phyloP scores from a whole-genome alignment of 441 rosid genomes.

The Raphanus hybrid region DNA sequence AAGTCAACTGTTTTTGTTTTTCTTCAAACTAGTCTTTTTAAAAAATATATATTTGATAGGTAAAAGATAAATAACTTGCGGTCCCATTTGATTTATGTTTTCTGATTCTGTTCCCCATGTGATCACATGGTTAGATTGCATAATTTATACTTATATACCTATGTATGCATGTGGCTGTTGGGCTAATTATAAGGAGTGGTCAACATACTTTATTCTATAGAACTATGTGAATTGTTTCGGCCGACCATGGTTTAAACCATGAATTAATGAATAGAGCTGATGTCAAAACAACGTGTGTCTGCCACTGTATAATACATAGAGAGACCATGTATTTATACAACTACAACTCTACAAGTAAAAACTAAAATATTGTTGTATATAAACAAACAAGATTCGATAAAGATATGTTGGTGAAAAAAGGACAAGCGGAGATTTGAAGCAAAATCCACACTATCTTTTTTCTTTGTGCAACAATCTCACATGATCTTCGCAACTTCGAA shows the following conservation, averaged over 20 bases:
- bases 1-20: constrained; percentile 23
- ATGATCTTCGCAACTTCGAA: constrained; percentile 1
- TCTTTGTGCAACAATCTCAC: no score
- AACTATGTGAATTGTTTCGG: constrained; percentile 6
- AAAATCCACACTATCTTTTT: background rate
- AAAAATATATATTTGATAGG: background rate
- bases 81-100: constrained; percentile 28
- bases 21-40: background rate
- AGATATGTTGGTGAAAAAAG: constrained; percentile 17
- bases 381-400: constrained; percentile 7
- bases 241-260: constrained; percentile 18
- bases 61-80: constrained; percentile 22
- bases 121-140: constrained; percentile 39
- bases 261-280: background rate
- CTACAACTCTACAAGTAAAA: no score
- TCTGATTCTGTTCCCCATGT: constrained; percentile 32
- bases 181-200: background rate
- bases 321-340: no score
- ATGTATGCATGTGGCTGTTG: constrained; percentile 8
- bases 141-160: background rate
- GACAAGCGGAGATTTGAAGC: background rate
- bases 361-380: background rate
- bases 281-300: background rate
- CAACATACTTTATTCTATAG: background rate
- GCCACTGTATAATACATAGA: no score